Base-by-base conservation (phyloP, 345 rosid species). In the Lumnitzera racemosa region DNA sequence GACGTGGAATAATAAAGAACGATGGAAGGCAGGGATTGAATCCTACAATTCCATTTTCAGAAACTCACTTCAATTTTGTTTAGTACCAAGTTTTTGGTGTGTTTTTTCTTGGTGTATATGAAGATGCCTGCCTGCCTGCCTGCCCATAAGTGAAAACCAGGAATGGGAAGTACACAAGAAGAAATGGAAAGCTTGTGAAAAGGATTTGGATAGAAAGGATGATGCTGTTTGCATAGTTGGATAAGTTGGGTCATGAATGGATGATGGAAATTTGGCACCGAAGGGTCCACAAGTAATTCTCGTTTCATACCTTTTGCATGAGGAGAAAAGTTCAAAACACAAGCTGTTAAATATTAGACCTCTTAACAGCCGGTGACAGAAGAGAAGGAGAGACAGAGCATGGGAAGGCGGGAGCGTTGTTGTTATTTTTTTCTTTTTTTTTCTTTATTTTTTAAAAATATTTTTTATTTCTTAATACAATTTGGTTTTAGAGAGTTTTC, bases 311-410 rank as follows among this genome's bases (percentile, higher is more conserved):
- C 36, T 36, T 62, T 71, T 51, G 79, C 67, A 71, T 72, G 82
- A 65, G 24, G 55, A 64, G 24, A 36, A 47, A 24, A 24, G 66
- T 70, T 72, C 63, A 36, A 36, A 59, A 58, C 74, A 71, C 61
- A 59, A 62, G 84, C 86, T 78, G 86, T 76, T 78, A 71, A 74
- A 76, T 76, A 80, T 83, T 78, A 64, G 76, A 74, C 65, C 51
- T 78, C 78, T 66, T 78, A 68, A 70, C 83, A 69, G 86, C 82
- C 67, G 0, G 52, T 56, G 31, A 17, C 31, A 43, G 17, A 56
- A 24, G 46, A 51, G 49, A 56, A 57, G 48, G 23, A 25, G 13
- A 24, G 24, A 61, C 23, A 31, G 55, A 71, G 52, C 13, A 36
- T 31, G 41, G 54, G 25, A 43, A 47, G 25, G 7, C 6, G 27